Conservation (phyloP, 495 filamentous ascomycete species). For the Filosporella fistucella region DNA sequence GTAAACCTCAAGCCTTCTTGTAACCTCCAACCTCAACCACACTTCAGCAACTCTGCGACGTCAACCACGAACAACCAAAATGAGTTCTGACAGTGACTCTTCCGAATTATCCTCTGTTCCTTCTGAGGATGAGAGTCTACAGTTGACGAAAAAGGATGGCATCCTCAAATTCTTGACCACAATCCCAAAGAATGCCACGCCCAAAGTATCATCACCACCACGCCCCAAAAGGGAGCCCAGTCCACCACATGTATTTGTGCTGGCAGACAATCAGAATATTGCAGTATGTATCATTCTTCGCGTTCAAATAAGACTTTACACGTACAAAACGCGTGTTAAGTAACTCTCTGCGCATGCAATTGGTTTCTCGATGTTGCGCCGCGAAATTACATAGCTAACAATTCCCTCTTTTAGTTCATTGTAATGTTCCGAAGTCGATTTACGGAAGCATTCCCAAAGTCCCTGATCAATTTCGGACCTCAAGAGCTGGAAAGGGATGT, state of each 20-base stretch:
- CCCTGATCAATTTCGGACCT: constrained; percentile 80
- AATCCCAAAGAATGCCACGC: constrained; percentile 28
- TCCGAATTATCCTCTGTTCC: constrained; percentile 49
- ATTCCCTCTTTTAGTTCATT: constrained; percentile 76
- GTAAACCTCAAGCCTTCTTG: constrained; percentile 19
- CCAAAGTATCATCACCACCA: constrained; percentile 46
- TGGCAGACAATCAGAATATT: constrained; percentile 85
- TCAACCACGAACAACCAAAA: constrained; percentile 21
- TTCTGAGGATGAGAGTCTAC: constrained; percentile 48
- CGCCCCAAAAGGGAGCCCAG: constrained; percentile 71
- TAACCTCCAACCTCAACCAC: constrained; percentile 15
- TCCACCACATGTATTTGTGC: constrained; percentile 81
- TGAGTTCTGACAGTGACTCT: constrained; percentile 49
- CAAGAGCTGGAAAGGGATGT: constrained; percentile 92
- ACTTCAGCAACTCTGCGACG: not conserved
- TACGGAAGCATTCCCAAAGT: constrained; percentile 80
- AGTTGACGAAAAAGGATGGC: constrained; percentile 42
- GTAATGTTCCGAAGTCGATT: constrained; percentile 97
- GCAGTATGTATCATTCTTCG: constrained; percentile 58
- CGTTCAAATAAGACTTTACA: constrained; percentile 24
- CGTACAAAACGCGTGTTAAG: constrained; percentile 31
- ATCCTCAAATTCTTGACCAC: constrained; percentile 57
- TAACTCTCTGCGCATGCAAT: too few relatives aligned
- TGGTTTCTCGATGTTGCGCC: too few relatives aligned
- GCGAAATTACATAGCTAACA: constrained; percentile 30